Conservation (phyloP, 352 stramenopile species). For the Pythium phragmitis region DNA sequence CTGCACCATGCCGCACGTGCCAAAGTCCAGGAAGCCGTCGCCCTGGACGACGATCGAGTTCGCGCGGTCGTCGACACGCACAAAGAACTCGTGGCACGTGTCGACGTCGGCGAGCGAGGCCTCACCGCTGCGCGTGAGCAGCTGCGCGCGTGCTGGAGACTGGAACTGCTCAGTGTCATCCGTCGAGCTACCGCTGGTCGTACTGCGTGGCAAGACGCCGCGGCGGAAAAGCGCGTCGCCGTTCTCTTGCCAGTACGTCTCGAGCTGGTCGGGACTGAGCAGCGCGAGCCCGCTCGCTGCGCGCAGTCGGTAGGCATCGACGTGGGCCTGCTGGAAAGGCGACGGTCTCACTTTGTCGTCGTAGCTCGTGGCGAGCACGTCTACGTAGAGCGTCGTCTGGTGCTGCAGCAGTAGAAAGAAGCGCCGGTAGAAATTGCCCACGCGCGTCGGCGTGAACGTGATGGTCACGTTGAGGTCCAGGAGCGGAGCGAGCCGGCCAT, state of each 20-base stretch:
- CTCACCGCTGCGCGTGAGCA: conserved; percentile 87
- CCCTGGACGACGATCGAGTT: conserved; percentile 52
- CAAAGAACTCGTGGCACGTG: conserved; percentile 85
- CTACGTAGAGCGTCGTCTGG: conserved; percentile 82
- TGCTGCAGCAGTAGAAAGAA: conserved; percentile 87
- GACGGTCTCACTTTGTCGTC: conserved; percentile 88
- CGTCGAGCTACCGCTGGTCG: background rate
- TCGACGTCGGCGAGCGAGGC: conserved; percentile 68
- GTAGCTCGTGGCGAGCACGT: conserved; percentile 89
- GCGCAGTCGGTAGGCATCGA: conserved; percentile 82
- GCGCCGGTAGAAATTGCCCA: conserved; percentile 91
- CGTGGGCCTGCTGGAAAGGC: conserved; percentile 89
- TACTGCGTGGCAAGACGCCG: conserved; percentile 35
- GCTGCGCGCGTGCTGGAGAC: conserved; percentile 20
- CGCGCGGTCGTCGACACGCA: conserved; percentile 50
- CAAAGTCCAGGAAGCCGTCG: conserved; percentile 72
- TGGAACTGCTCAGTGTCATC: background rate
- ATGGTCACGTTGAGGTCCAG: conserved; percentile 82
- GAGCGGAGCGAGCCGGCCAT: conserved; percentile 76
- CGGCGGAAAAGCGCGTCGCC: conserved; percentile 67
- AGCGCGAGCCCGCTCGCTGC: conserved; percentile 51
- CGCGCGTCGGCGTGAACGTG: conserved; percentile 66
- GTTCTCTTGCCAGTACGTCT: conserved; percentile 69
- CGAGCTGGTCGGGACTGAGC: conserved; percentile 82
- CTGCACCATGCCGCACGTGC: conserved; percentile 56